phyloP scores from a whole-genome alignment of 208 protist genomes.

The Acanthamoeba culbertsoni region DNA sequence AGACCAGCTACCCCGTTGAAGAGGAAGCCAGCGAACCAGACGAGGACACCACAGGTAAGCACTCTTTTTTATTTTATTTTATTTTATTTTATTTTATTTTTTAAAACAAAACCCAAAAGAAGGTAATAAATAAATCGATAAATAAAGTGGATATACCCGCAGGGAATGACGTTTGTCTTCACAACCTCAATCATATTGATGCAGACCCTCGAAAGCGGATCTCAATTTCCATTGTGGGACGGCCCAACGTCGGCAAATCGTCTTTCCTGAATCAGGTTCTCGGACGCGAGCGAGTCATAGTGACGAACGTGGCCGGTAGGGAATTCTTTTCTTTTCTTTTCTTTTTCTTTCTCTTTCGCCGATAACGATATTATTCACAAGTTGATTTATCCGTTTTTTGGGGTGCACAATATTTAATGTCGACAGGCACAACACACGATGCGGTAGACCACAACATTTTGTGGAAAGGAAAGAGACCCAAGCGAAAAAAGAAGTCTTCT shows the following conservation, averaged over 20 bases:
- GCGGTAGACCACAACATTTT: slow-evolving; percentile 39
- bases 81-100: too few species aligned
- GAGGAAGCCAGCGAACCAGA: slow-evolving; percentile 5
- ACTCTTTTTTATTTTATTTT: too few species aligned
- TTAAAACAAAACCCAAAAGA: too few species aligned
- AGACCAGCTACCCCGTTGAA: background rate
- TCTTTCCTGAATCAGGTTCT: slow-evolving; percentile 43
- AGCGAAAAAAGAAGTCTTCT: too few species aligned
- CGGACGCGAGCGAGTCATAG: slow-evolving; percentile 18
- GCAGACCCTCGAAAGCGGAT: background rate
- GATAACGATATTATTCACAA: too few species aligned
- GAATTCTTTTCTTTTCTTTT: background rate
- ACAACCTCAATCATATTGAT: too few species aligned
- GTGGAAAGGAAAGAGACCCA: slow-evolving; percentile 27
- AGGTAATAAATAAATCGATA: too few species aligned
- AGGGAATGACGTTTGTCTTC: too few species aligned
- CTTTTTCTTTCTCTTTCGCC: too few species aligned
- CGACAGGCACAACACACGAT: slow-evolving; percentile 37
- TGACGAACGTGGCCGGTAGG: slow-evolving; percentile 14
- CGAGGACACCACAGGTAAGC: background rate
- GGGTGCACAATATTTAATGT: too few species aligned
- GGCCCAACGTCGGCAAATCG: slow-evolving; percentile 45
- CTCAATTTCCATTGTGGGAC: slow-evolving; percentile 32
- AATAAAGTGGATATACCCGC: too few species aligned
- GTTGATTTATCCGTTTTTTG: too few species aligned